These are phyloP conservation scores for Fusarium illudens DNA, from an alignment of 2,329 filamentous ascomycete species.

Conservation along the genomic window DNA sequence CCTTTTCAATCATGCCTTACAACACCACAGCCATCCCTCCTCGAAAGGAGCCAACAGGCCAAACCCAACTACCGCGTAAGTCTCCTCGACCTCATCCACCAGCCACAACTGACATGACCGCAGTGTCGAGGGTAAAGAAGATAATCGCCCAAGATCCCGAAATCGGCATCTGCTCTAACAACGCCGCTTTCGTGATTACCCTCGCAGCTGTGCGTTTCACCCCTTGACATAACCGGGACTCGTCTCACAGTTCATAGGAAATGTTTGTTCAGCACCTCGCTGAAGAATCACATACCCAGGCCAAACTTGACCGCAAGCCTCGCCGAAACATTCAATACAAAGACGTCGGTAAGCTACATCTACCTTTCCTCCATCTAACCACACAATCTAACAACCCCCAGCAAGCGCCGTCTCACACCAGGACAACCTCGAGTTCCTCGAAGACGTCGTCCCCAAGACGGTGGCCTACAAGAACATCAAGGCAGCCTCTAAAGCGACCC, in stretches of 20 bases:
- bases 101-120: not conserved
- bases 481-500: slow-evolving; percentile 62
- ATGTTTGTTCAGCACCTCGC: slow-evolving; percentile 95
- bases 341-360: slow-evolving; percentile 74
- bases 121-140: slow-evolving; percentile 95
- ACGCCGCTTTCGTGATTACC: slow-evolving; percentile 92
- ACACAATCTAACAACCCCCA: slow-evolving; percentile 46
- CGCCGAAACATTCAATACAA: slow-evolving; percentile 95
- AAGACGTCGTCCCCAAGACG: slow-evolving; percentile 89
- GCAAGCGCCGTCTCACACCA: slow-evolving; percentile 86
- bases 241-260: slow-evolving; percentile 65
- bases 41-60: slow-evolving; percentile 82
- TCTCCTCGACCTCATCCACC: slow-evolving; percentile 31
- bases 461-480: slow-evolving; percentile 82
- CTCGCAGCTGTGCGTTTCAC: slow-evolving; percentile 77
- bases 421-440: slow-evolving; percentile 94
- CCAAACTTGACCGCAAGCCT: slow-evolving; percentile 90
- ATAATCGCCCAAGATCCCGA: slow-evolving; percentile 91
- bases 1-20: slow-evolving; percentile 74
- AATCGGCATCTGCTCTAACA: slow-evolving; percentile 86
- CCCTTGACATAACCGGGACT: not conserved
- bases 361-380: not conserved
- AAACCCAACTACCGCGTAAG: slow-evolving; percentile 85
- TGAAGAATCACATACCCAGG: slow-evolving; percentile 83
- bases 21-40: slow-evolving; percentile 86